Percentiles rank a stretch among this genome's conserved stretches.
phyloP scores from a whole-genome alignment of 257 asterid species.

The Coffea canephora region DNA sequence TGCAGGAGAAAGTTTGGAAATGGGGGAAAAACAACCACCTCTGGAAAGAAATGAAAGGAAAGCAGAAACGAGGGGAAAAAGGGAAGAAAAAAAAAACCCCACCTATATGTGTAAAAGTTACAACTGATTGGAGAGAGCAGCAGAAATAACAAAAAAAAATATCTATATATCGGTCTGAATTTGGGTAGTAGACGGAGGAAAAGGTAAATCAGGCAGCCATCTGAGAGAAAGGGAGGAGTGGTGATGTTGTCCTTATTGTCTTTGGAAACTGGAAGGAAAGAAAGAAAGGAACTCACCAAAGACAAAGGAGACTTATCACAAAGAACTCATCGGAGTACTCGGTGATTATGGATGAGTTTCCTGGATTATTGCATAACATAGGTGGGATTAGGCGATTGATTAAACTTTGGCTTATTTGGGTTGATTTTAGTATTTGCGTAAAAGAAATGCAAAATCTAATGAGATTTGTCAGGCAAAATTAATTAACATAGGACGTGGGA shows the following conservation, averaged over 20 bases:
- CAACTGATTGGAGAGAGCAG: conserved; percentile 1
- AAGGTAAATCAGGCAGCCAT: conserved; percentile 62
- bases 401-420: neutral
- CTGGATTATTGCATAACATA: neutral
- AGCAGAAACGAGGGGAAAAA: neutral
- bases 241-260: neutral
- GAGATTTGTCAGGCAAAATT: neutral
- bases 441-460: neutral
- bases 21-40: conserved; percentile 3
- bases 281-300: conserved; percentile 15
- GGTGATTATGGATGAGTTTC: neutral
- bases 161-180: neutral
- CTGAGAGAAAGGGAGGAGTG: conserved; percentile 19
- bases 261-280: neutral
- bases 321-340: no score
- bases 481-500: neutral
- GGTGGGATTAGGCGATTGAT: neutral
- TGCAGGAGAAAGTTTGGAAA: neutral
- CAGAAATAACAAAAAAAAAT: neutral
- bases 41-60: conserved; percentile 4
- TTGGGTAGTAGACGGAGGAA: conserved; percentile 2
- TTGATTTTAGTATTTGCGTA: neutral
- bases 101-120: conserved; percentile 35
- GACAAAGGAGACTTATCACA: neutral
- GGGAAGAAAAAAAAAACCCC: neutral